Evolutionary conservation across 2,329 filamentous ascomycete genomes (phyloP), one percentile per base, ranked within the genome.

Genomic region (Tricladium varicosporioides): DNA sequence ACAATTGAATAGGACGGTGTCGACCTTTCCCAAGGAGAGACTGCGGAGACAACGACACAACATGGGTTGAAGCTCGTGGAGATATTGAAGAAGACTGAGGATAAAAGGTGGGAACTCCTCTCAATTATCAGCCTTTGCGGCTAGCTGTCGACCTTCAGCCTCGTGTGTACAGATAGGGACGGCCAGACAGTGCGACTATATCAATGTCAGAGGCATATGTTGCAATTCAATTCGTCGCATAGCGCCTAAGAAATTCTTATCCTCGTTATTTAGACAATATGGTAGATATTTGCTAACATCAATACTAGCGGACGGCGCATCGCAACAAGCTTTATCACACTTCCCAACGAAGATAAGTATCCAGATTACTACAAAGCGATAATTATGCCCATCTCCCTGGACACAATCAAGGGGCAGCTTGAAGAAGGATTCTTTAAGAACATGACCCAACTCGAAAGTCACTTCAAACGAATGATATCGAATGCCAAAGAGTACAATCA

Each of bases 401-500:
- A 87, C 64, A 87, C 81, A 1, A 87, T 95, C 59, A 89, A 95
- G 76, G 78, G 79, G 47, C 93, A 91, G 72, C 78, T 96, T 51
- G 80, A 83, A 52, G 79, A 83, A 50, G 77, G 82, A 65, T 81
- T 86, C 62, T 95, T 96, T 69, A 71, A 80, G 13, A 88, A 76
- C 51, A 78, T 96, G 49, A 85, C 89, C 5, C 80, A 87, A 50
- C 76, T 96, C 11, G 92, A 96, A 72, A 87, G 88, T 68, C 92
- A 92, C 70, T 83, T 93, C 69, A 95, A 94, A 76, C 86, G 91
- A 61, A 89, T 96, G 80, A 88, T 96, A 54, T 81, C 85, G 62
- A 96, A 96, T 69, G 90, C 89, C 36, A 96, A 96, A 72, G 86
- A 91, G 53, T 94, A 85, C 74, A 93, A 93, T 68, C 80, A 86